phyloP scores from a whole-genome alignment of 352 stramenopile genomes.

The Phytopythium kandeliae region DNA sequence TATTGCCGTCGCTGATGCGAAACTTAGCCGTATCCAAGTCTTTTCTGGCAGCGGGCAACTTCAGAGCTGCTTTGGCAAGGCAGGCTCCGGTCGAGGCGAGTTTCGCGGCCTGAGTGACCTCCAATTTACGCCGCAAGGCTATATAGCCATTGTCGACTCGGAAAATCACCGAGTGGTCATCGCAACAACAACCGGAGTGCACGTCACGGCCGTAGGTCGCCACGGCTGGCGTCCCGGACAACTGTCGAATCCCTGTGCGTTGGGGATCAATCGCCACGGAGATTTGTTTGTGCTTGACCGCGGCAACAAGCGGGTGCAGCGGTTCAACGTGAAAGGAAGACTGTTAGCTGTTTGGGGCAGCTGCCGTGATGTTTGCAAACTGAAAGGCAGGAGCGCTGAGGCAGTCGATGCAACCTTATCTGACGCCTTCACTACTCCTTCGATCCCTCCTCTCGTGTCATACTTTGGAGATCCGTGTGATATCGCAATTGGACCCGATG shows the following conservation, averaged over 20 bases:
- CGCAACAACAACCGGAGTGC: slow-evolving; percentile 32
- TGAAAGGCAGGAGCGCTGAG: background rate
- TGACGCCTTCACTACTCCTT: slow-evolving; percentile 6
- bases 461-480: slow-evolving; percentile 21
- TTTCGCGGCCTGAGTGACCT: slow-evolving; percentile 44
- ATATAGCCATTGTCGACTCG: slow-evolving; percentile 43
- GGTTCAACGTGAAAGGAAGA: slow-evolving; percentile 36
- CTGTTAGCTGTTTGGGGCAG: slow-evolving; percentile 40
- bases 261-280: slow-evolving; percentile 31
- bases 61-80: slow-evolving; percentile 39
- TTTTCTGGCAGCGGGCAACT: slow-evolving; percentile 47
- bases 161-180: slow-evolving; percentile 58
- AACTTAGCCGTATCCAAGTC: slow-evolving; percentile 47
- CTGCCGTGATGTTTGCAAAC: slow-evolving; percentile 10
- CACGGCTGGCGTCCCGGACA: slow-evolving; percentile 24
- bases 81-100: slow-evolving; percentile 31
- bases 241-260: slow-evolving; percentile 27
- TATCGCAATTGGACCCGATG: slow-evolving; percentile 14
- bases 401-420: background rate
- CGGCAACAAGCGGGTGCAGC: slow-evolving; percentile 57
- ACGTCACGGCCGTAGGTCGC: slow-evolving; percentile 31
- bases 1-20: slow-evolving; percentile 50
- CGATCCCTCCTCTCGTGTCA: slow-evolving; percentile 1
- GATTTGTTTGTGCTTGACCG: slow-evolving; percentile 57
- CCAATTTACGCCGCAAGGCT: slow-evolving; percentile 42